phyloP scores from a whole-genome alignment of 352 stramenopile species.

The Pythium aphanidermatum region DNA sequence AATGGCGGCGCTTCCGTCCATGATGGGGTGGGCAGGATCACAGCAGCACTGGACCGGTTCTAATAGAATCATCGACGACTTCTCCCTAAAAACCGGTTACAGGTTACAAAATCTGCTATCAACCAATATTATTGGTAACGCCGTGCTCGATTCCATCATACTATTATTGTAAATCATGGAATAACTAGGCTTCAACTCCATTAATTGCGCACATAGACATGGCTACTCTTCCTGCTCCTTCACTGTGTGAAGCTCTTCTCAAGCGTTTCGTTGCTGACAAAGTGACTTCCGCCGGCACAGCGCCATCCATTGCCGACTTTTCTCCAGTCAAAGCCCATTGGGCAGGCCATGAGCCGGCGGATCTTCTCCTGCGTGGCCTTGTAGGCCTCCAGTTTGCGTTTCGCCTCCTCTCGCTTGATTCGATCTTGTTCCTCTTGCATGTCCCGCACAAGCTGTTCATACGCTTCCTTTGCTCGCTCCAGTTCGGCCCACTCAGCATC shows the following conservation, averaged over 20 bases:
- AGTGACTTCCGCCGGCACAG: slow-evolving; percentile 71
- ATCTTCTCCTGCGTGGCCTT: slow-evolving; percentile 47
- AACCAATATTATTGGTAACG: no score
- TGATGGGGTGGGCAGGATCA: no score
- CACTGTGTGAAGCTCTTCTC: slow-evolving; percentile 48
- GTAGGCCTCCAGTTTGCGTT: slow-evolving; percentile 12
- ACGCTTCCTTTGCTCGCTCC: slow-evolving; percentile 46
- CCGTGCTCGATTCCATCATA: no score
- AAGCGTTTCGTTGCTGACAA: slow-evolving; percentile 59
- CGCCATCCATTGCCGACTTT: slow-evolving; percentile 60
- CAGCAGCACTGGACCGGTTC: no score
- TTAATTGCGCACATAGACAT: no score
- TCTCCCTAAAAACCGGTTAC: no score
- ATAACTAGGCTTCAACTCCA: no score
- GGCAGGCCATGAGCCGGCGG: slow-evolving; percentile 53
- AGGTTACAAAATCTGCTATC: no score
- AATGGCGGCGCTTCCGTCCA: background rate
- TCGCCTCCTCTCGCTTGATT: slow-evolving; percentile 26
- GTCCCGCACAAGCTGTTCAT: slow-evolving; percentile 34
- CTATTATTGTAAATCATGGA: no score
- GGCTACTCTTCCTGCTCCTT: no score
- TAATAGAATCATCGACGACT: no score
- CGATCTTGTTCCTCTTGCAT: slow-evolving; percentile 23
- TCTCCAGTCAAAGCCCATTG: slow-evolving; percentile 59
- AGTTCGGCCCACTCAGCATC: slow-evolving; percentile 66